A percentile compares a stretch with the other conserved stretches of the same genome.
These are phyloP conservation scores for Penstemon eatonii DNA, from an alignment of 257 asterid species.

Conservation along the genomic window DNA sequence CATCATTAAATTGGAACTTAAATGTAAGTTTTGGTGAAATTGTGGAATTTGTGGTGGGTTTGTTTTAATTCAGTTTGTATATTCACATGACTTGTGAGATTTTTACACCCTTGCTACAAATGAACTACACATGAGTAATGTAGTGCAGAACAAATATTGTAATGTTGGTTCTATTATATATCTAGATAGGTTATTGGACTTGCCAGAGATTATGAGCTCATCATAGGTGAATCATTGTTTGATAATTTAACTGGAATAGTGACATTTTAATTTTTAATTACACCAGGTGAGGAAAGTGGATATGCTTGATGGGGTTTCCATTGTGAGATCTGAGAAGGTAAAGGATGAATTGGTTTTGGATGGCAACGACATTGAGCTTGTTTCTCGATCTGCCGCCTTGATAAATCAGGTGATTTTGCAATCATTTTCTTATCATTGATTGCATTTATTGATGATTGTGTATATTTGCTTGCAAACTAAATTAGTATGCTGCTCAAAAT, in stretches of 20 bases:
- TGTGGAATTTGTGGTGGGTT: too few species aligned
- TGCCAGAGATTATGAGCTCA: background rate
- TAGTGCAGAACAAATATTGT: too few species aligned
- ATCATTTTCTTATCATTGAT: background rate
- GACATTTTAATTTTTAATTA: background rate
- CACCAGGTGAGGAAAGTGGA: slow-evolving; percentile 79
- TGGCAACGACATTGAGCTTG: slow-evolving; percentile 83
- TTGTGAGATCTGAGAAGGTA: slow-evolving; percentile 82
- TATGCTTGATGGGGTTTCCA: slow-evolving; percentile 75
- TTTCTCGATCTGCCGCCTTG: slow-evolving; percentile 72
- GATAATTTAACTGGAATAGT: too few species aligned
- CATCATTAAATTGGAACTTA: too few species aligned
- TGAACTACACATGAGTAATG: too few species aligned
- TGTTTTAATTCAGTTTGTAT: too few species aligned
- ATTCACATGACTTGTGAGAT: too few species aligned
- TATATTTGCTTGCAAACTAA: background rate
- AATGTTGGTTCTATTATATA: too few species aligned
- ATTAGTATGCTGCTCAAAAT: background rate
- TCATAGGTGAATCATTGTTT: background rate
- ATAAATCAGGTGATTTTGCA: slow-evolving; percentile 54
- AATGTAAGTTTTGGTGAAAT: too few species aligned
- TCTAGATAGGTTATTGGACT: background rate
- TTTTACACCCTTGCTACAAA: too few species aligned
- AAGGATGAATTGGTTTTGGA: slow-evolving; percentile 80
- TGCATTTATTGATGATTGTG: background rate